phyloP scores from a whole-genome alignment of 2,329 filamentous ascomycete species.

The Penicillium hesseltinei region DNA sequence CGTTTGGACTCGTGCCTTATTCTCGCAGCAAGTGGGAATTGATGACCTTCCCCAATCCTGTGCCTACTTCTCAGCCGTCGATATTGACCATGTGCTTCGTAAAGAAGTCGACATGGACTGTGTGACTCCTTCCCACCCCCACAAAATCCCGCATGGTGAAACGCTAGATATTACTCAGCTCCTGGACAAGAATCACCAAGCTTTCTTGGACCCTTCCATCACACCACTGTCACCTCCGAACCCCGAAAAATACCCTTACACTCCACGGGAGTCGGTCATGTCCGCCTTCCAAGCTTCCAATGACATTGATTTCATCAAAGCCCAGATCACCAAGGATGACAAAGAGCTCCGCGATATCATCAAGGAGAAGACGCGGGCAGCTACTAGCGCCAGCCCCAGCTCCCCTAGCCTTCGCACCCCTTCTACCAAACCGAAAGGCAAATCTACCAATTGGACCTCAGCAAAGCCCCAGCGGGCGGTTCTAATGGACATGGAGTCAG shows the following conservation, averaged over 20 bases:
- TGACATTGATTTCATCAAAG: slow-evolving; percentile 68
- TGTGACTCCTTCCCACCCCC: slow-evolving; percentile 80
- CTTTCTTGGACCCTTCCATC: slow-evolving; percentile 66
- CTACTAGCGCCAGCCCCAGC: slow-evolving; percentile 11
- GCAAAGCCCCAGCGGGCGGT: slow-evolving; percentile 46
- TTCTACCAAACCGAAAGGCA: slow-evolving; percentile 28
- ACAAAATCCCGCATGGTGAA: slow-evolving; percentile 78
- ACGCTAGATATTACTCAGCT: slow-evolving; percentile 79
- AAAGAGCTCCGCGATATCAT: slow-evolving; percentile 72
- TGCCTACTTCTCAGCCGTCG: slow-evolving; percentile 92
- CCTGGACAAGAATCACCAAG: slow-evolving; percentile 67
- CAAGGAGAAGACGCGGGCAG: slow-evolving; percentile 54
- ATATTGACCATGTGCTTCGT: slow-evolving; percentile 91
- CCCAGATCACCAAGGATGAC: slow-evolving; percentile 76
- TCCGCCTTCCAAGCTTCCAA: slow-evolving; percentile 58
- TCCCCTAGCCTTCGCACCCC: slow-evolving; percentile 16
- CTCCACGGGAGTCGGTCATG: slow-evolving; percentile 75
- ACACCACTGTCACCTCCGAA: slow-evolving; percentile 58
- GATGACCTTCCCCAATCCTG: slow-evolving; percentile 90
- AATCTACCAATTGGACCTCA: slow-evolving; percentile 29
- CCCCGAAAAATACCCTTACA: slow-evolving; percentile 65
- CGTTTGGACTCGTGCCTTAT: slow-evolving; percentile 96
- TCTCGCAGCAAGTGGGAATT: slow-evolving; percentile 94
- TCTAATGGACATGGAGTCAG: slow-evolving; percentile 45
- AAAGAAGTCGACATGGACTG: slow-evolving; percentile 99